These are phyloP conservation scores for Physcomitrellopsis africana DNA, from an alignment of 225 moss, liverwort and hornwort genomes.

Conservation along the genomic window DNA sequence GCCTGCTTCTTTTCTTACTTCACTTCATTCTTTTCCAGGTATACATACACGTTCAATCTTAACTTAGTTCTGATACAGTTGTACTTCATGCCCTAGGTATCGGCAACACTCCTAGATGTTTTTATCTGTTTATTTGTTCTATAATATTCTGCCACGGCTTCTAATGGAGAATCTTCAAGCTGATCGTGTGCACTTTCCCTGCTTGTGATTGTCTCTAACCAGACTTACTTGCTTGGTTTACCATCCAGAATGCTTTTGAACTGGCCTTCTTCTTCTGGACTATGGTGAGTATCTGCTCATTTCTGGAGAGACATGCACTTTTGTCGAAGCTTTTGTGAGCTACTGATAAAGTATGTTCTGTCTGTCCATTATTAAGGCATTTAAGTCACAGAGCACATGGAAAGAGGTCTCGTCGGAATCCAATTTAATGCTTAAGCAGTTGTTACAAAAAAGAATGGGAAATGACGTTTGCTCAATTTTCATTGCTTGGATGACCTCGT, in stretches of 20 bases:
- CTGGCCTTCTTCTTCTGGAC: conserved; percentile 92
- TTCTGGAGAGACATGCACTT: not conserved
- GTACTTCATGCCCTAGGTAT: no score
- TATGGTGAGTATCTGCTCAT: conserved; percentile 50
- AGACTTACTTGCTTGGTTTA: not conserved
- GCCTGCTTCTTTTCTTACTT: conserved; percentile 63
- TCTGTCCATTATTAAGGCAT: not conserved
- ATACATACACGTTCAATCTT: not conserved
- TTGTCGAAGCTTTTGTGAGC: not conserved
- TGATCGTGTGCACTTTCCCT: not conserved
- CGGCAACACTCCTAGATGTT: no score
- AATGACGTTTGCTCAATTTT: not conserved
- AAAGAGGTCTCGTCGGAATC: not conserved
- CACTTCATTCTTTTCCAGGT: conserved; percentile 99
- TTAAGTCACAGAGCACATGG: not conserved
- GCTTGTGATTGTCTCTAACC: not conserved
- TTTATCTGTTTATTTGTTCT: no score
- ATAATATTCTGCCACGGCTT: not conserved
- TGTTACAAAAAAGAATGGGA: not conserved
- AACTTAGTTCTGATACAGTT: not conserved
- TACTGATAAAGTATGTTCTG: not conserved
- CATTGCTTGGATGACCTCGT: not conserved
- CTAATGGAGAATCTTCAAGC: not conserved
- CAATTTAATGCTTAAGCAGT: not conserved
- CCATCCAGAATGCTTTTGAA: conserved; percentile 87